Evolutionary conservation across 805 yeast species (phyloP).

Genomic region (Wickerhamiella sergipiensis): DNA sequence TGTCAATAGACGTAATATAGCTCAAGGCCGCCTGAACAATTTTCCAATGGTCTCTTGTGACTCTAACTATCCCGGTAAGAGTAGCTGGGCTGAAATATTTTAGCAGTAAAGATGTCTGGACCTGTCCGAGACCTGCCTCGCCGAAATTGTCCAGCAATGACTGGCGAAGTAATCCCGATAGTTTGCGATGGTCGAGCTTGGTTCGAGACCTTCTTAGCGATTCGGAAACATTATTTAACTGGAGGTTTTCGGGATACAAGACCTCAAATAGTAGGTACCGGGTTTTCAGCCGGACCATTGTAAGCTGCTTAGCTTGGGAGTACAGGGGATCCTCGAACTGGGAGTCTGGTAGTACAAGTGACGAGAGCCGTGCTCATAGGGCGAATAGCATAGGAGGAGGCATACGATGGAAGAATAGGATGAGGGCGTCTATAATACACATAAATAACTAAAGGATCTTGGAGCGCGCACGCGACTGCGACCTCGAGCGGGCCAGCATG

Average conservation of each 20-base stretch:
- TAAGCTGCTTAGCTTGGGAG: no score
- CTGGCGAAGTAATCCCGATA: slow-evolving; percentile 41
- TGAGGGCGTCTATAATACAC: background rate
- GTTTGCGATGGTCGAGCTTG: slow-evolving; percentile 33
- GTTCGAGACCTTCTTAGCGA: slow-evolving; percentile 4
- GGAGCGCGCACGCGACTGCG: background rate
- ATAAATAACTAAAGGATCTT: background rate
- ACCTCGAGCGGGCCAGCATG: background rate
- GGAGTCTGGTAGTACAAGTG: no score
- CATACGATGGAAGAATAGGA: no score
- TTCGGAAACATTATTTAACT: slow-evolving; percentile 7
- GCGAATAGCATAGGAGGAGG: no score
- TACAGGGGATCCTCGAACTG: no score
- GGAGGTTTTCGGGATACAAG: slow-evolving; percentile 40
- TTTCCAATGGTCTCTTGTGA: slow-evolving; percentile 51
- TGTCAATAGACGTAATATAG: slow-evolving; percentile 33
- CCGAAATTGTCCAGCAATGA: slow-evolving; percentile 58
- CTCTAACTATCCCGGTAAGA: slow-evolving; percentile 71
- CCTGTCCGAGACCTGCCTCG: slow-evolving; percentile 58
- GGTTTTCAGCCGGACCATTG: slow-evolving; percentile 80
- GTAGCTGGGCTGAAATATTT: slow-evolving; percentile 75
- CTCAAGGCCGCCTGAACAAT: slow-evolving; percentile 53
- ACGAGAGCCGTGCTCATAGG: no score
- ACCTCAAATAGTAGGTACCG: slow-evolving; percentile 75
- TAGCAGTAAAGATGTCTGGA: slow-evolving; percentile 43